Evolutionary conservation across 176 grass and related monocot species (phyloP), one percentile per base, ranked within the genome.

Genomic region (Eleusine coracana): DNA sequence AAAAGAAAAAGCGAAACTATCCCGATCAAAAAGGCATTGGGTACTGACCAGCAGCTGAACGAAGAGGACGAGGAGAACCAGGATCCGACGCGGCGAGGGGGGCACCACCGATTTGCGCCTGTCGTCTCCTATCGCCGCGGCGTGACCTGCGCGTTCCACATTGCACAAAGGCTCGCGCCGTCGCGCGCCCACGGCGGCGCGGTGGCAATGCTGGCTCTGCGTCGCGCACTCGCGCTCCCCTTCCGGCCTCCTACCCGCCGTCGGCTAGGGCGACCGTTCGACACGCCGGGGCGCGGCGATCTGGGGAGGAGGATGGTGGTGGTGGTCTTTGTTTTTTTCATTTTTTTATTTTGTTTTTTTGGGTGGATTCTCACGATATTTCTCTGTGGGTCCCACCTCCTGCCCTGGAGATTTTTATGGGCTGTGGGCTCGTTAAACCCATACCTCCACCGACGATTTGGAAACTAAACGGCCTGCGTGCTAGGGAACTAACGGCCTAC

Each of bases 201-300:
- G 31, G 31, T 2, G 2, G 31, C 31, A 34, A 34, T 34, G 31
- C 31, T 34, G 31, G 31, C 31, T 34, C 31, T 34, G 31, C 2
- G 31, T 34, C 31, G 31, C 31, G 31, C 31, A 2, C 31, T 34
- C 31, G 31, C 31, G 31, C 31, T 34, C 31, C 31, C 31, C 31
- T 34, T 34, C 31, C 31, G 31, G 31, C 31, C 31, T 34, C 31
- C 31, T 34, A n/a, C 54, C 18, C 54, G 54, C 54, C 54, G 18
- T 58, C 54, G 54, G 54, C 13, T 58, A 1, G 18, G 17, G 54
- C 54, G 54, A 21, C 5, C 54, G 20, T 58, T 58, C 44, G 9
- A 45, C 44, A 10, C 44, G 44, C 37, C 6, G 49, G n/a, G 10
- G 60, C 27, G 61, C 74, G 84, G 77, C 77, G 70, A 86, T 68